phyloP scores from a whole-genome alignment of 768 basidiomycete genomes.

The Galerina marginata region DNA sequence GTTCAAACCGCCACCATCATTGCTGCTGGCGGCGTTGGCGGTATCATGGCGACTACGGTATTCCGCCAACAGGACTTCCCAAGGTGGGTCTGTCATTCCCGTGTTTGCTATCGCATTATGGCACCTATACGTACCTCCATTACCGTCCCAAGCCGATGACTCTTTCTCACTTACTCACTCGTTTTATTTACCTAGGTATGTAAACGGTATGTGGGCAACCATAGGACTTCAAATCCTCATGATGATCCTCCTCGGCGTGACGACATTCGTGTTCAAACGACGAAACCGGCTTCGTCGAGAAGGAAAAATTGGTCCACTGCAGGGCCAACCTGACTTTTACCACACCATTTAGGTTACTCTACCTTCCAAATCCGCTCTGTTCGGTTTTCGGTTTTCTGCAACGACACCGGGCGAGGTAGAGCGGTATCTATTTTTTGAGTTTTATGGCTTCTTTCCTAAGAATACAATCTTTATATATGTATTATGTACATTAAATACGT shows the following conservation, averaged over 20 bases:
- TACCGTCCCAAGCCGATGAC: not conserved
- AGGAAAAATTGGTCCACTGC: conserved; percentile 23
- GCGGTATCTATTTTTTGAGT: too few species aligned
- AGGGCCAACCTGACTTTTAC: conserved; percentile 26
- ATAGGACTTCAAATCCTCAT: conserved; percentile 26
- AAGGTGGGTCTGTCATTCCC: conserved; percentile 2
- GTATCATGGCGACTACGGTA: conserved; percentile 45
- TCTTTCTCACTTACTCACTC: too few species aligned
- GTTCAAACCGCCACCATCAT: conserved; percentile 42
- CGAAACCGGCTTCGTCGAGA: conserved; percentile 24
- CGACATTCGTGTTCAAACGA: conserved; percentile 20
- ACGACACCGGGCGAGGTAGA: too few species aligned
- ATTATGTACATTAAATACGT: not conserved
- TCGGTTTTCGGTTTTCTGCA: too few species aligned
- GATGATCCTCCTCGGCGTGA: conserved; percentile 20
- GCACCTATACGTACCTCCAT: not conserved
- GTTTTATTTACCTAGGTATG: conserved; percentile 17
- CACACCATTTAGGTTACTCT: conserved; percentile 20
- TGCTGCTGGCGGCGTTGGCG: conserved; percentile 43
- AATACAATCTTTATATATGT: not conserved
- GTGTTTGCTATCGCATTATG: too few species aligned
- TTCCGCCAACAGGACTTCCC: conserved; percentile 43
- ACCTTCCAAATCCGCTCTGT: too few species aligned
- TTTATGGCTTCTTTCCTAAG: not conserved
- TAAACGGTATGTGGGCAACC: conserved; percentile 29